Evolutionary conservation across 1,284 basidiomycete genomes (phyloP).

Genomic region (Microstroma glucosiphilum): DNA sequence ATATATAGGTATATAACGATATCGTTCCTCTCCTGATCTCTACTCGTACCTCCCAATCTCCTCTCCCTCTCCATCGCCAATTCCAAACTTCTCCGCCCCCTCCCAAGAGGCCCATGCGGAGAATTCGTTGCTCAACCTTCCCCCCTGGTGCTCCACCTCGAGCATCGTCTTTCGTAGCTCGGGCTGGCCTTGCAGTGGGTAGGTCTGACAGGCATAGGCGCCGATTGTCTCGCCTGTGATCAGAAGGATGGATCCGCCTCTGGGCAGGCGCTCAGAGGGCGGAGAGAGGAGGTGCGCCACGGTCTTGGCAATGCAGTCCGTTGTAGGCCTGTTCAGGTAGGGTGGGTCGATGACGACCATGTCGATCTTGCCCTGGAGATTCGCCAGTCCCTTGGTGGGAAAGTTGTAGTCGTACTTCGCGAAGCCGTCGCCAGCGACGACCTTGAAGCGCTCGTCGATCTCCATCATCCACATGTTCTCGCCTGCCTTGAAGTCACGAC

Average conservation of each 20-base stretch:
- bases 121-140: conserved; percentile 9
- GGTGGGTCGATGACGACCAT: conserved; percentile 13
- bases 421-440: conserved; percentile 6
- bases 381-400: conserved; percentile 3
- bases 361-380: conserved; percentile 8
- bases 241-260: conserved; percentile 6
- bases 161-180: conserved; percentile 6
- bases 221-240: conserved; percentile 9
- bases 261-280: neutral
- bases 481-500: neutral
- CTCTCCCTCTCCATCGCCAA: neutral
- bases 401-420: conserved; percentile 10
- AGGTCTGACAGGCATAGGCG: conserved; percentile 7
- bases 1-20: too few species aligned
- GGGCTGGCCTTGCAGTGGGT: conserved; percentile 7
- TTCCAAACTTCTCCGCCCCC: conserved; percentile 8
- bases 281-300: neutral
- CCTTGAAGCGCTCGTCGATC: conserved; percentile 5
- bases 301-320: conserved; percentile 1
- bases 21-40: neutral
- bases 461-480: conserved; percentile 7
- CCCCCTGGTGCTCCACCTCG: conserved; percentile 9
- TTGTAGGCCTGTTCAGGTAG: conserved; percentile 11
- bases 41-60: neutral
- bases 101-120: conserved; percentile 10